These are phyloP conservation scores for Pterulicium gracile DNA, from an alignment of 1,284 basidiomycete species.

Conservation along the genomic window DNA sequence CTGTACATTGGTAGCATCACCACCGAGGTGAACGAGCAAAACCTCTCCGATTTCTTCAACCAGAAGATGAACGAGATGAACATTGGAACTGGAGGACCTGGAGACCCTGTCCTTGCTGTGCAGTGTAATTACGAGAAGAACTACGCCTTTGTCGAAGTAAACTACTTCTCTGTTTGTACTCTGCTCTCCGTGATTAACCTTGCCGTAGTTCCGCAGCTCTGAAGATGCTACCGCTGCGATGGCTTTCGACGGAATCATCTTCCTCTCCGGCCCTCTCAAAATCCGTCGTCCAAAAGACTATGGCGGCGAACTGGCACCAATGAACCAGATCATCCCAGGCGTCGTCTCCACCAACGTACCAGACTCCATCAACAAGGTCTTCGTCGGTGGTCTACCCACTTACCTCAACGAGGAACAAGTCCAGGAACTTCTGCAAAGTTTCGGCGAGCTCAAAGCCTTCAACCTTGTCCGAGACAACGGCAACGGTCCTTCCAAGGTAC, in stretches of 20 bases:
- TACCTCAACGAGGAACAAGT: conserved; percentile 98
- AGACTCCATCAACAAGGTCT: conserved; percentile 96
- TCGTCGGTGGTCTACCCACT: conserved; percentile 90
- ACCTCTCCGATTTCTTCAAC: conserved; percentile 90
- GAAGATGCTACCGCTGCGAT: conserved; percentile 95
- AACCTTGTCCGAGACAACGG: conserved; percentile 94
- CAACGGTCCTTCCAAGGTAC: conserved; percentile 81
- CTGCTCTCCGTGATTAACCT: conserved; percentile 9
- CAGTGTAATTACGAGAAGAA: conserved; percentile 98
- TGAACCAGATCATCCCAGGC: conserved; percentile 70
- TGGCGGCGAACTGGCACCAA: conserved; percentile 49
- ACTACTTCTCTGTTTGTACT: conserved; percentile 13
- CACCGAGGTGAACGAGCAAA: conserved; percentile 83
- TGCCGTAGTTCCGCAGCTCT: conserved; percentile 81
- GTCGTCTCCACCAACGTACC: conserved; percentile 95
- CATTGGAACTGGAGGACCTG: conserved; percentile 72
- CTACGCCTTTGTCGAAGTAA: conserved; percentile 92
- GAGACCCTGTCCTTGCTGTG: conserved; percentile 85
- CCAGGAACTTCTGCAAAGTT: conserved; percentile 93
- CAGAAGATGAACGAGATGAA: conserved; percentile 89
- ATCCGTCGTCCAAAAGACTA: conserved; percentile 97
- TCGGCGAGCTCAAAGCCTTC: conserved; percentile 95
- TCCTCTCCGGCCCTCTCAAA: conserved; percentile 85
- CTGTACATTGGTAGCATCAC: conserved; percentile 96
- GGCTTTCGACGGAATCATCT: conserved; percentile 95